Evolutionary conservation across 2,329 filamentous ascomycete species (phyloP).

Genomic region (Aspergillus novofumigatus): DNA sequence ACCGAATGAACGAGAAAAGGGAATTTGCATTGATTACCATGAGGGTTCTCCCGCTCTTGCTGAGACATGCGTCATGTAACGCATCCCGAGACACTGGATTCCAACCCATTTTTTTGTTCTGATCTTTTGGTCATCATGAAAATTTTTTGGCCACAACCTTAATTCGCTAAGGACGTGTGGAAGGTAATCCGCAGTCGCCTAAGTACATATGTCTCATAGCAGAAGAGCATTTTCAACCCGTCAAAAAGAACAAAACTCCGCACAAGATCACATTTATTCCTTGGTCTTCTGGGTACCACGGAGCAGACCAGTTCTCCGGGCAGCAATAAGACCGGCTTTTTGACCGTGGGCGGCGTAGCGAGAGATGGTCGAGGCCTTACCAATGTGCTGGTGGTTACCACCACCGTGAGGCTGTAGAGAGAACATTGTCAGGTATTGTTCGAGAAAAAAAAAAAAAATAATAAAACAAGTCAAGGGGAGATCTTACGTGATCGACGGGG

Average conservation of each 20-base stretch:
- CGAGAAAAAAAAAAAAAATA: background rate
- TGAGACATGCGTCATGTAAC: slow-evolving; percentile 5
- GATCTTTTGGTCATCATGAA: slow-evolving; percentile 27
- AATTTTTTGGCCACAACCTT: slow-evolving; percentile 38
- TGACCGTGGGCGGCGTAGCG: slow-evolving; percentile 97
- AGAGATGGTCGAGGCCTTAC: slow-evolving; percentile 99
- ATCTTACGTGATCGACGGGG: slow-evolving; percentile 86
- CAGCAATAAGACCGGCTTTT: slow-evolving; percentile 99
- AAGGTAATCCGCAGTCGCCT: slow-evolving; percentile 37
- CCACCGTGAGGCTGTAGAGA: slow-evolving; percentile 70
- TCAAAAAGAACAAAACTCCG: slow-evolving; percentile 57
- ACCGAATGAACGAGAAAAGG: background rate
- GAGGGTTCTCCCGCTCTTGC: background rate
- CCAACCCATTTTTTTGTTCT: slow-evolving; percentile 24
- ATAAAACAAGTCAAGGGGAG: background rate
- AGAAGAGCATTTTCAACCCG: slow-evolving; percentile 38
- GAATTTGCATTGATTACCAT: slow-evolving; percentile 3
- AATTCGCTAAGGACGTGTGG: slow-evolving; percentile 38
- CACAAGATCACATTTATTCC: slow-evolving; percentile 66
- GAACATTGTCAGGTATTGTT: slow-evolving; percentile 16
- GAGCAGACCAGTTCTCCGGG: slow-evolving; percentile 98
- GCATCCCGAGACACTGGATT: slow-evolving; percentile 15
- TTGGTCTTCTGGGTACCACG: slow-evolving; percentile 99
- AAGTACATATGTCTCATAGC: slow-evolving; percentile 42
- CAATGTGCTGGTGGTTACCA: slow-evolving; percentile 99